Evolutionary conservation across 2,329 filamentous ascomycete species (phyloP).

Genomic region (Beauveria australis): DNA sequence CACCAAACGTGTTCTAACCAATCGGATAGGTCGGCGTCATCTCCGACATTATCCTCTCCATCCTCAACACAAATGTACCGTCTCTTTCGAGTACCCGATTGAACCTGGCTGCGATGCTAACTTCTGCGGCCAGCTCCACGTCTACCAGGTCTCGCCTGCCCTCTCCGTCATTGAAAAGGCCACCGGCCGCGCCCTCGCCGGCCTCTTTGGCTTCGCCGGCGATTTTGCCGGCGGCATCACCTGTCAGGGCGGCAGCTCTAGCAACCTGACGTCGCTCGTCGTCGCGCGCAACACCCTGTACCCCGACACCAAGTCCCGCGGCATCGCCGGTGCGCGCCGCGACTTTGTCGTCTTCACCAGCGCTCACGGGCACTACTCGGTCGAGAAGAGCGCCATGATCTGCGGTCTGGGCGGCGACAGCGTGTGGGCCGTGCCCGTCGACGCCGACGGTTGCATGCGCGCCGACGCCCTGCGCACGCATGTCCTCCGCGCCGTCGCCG

Average conservation of each 20-base stretch:
- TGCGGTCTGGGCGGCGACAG: conserved; percentile 70
- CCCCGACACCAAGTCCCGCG: conserved; percentile 64
- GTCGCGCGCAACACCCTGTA: conserved; percentile 82
- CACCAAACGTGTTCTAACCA: conserved; percentile 7
- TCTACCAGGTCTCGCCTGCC: conserved; percentile 88
- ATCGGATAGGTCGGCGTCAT: conserved; percentile 64
- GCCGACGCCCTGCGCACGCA: conserved; percentile 54
- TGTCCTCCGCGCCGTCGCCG: conserved; percentile 50
- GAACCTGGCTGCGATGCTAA: not conserved
- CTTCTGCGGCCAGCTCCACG: conserved; percentile 53
- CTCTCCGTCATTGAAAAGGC: conserved; percentile 82
- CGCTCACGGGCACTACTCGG: conserved; percentile 84
- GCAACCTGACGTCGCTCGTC: conserved; percentile 78
- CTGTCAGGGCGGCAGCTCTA: conserved; percentile 74
- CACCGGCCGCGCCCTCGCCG: conserved; percentile 64
- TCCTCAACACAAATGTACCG: conserved; percentile 78
- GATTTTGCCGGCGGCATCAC: conserved; percentile 65
- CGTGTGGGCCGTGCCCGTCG: conserved; percentile 69
- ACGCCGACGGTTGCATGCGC: conserved; percentile 63
- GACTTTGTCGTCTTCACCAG: conserved; percentile 82
- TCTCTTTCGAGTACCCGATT: not conserved
- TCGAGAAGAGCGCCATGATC: conserved; percentile 91
- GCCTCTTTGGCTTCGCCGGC: conserved; percentile 67
- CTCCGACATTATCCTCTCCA: conserved; percentile 74
- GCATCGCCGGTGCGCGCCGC: conserved; percentile 64